phyloP scores from a whole-genome alignment of 768 basidiomycete species.

The Collybia sordida region DNA sequence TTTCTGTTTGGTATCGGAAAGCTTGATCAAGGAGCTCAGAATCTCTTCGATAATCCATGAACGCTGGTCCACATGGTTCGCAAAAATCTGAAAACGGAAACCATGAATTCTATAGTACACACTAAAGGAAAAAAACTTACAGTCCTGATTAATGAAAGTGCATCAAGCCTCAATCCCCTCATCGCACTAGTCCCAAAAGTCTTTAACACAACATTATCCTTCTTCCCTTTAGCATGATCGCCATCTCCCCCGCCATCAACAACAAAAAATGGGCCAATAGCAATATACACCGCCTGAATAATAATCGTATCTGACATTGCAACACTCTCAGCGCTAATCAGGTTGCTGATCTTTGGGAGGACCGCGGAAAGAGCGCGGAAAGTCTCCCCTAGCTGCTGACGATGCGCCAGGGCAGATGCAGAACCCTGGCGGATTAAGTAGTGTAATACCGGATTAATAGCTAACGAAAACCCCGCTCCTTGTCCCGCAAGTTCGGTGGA shows the following conservation, averaged over 20 bases:
- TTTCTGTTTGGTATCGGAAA: conserved; percentile 87
- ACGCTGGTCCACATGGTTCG: conserved; percentile 86
- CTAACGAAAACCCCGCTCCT: conserved; percentile 22
- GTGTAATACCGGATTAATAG: conserved; percentile 48
- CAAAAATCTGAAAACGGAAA: conserved; percentile 67
- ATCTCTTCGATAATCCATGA: conserved; percentile 99
- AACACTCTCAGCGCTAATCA: conserved; percentile 71
- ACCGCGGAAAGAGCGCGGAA: conserved; percentile 73
- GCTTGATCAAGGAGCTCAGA: conserved; percentile 82
- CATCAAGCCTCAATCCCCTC: conserved; percentile 79
- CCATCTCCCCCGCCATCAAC: conserved; percentile 64
- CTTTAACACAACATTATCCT: conserved; percentile 56
- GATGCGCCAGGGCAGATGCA: conserved; percentile 30
- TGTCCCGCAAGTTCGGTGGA: conserved; percentile 32
- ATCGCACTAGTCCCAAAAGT: conserved; percentile 79
- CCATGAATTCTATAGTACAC: background rate
- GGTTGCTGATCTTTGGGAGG: conserved; percentile 70
- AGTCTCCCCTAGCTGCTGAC: conserved; percentile 60
- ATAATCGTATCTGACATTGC: conserved; percentile 90
- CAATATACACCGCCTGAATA: conserved; percentile 89
- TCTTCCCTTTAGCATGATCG: conserved; percentile 55
- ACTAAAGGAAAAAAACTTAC: conserved; percentile 44
- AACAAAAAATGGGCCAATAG: conserved; percentile 93
- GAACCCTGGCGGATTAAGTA: conserved; percentile 47
- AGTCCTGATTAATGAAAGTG: conserved; percentile 79